phyloP scores from a whole-genome alignment of 257 asterid genomes.

The Solanum appendiculatum region DNA sequence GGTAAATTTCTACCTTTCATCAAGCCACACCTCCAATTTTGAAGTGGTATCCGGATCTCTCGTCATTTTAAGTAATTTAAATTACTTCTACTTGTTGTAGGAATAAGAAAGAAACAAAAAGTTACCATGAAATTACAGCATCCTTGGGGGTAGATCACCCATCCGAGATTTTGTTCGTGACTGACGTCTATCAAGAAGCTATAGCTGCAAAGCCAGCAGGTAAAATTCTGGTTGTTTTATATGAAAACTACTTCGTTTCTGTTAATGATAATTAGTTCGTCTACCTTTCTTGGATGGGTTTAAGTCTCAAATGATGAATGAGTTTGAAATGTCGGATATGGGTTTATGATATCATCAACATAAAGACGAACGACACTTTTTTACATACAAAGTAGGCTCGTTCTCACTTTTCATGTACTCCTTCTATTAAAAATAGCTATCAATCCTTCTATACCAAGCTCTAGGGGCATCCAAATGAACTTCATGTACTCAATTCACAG shows the following conservation, averaged over 20 bases:
- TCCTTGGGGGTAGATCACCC: conserved; percentile 83
- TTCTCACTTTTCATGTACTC: neutral
- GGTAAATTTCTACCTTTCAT: conserved; percentile 34
- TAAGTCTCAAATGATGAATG: too few species aligned
- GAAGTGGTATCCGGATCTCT: neutral
- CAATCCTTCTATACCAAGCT: neutral
- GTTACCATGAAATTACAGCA: conserved; percentile 65
- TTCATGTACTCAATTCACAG: neutral
- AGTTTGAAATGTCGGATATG: too few species aligned
- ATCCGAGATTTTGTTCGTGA: conserved; percentile 64
- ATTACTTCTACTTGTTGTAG: conserved; percentile 25
- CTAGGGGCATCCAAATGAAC: neutral
- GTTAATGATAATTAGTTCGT: too few species aligned
- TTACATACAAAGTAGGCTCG: too few species aligned
- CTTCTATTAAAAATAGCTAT: neutral
- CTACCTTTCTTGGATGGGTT: too few species aligned
- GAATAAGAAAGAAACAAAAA: conserved; percentile 75
- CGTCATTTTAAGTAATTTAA: neutral
- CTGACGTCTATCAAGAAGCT: conserved; percentile 93
- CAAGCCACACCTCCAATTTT: neutral
- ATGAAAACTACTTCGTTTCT: neutral
- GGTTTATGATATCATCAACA: too few species aligned
- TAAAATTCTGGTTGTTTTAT: conserved; percentile 3
- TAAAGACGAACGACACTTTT: too few species aligned
- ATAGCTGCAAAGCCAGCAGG: conserved; percentile 95